These are phyloP conservation scores for Neopestalotiopsis rosae DNA, from an alignment of 2,329 filamentous ascomycete genomes.

Conservation along the genomic window DNA sequence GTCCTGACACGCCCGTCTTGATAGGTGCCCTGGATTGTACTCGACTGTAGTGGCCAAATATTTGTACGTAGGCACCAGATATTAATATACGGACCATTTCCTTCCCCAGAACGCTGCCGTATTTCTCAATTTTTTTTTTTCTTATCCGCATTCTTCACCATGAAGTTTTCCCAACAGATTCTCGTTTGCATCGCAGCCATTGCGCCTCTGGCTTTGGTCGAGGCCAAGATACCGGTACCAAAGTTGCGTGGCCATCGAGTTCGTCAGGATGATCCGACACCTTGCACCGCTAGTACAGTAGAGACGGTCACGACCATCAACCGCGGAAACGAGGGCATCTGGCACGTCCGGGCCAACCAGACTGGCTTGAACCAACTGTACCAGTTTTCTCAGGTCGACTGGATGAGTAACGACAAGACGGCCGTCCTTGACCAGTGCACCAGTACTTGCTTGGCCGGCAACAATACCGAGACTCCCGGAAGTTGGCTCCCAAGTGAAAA, in stretches of 20 bases:
- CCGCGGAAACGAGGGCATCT: conserved; percentile 16
- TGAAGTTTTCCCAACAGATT: neutral
- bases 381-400: conserved; percentile 10
- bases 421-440: conserved; percentile 10
- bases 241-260: conserved; percentile 11
- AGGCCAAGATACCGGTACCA: neutral
- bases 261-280: conserved; percentile 8
- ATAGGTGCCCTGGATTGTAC: too few species aligned
- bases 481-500: conserved; percentile 17
- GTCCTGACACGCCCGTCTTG: neutral
- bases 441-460: conserved; percentile 10
- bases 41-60: neutral
- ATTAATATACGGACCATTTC: neutral
- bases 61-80: neutral
- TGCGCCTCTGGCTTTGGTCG: neutral
- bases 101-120: neutral
- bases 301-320: conserved; percentile 14
- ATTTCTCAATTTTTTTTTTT: neutral
- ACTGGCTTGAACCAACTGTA: conserved; percentile 14
- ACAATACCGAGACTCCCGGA: conserved; percentile 13
- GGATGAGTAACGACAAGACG: conserved; percentile 13
- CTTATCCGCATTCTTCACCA: neutral
- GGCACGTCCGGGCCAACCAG: conserved; percentile 15
- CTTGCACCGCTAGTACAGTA: conserved; percentile 7
- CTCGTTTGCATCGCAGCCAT: neutral